A percentile compares a stretch with the other conserved stretches of the same genome.
These are phyloP conservation scores for Cercospora janseana DNA, from an alignment of 2,329 filamentous ascomycete genomes.

Conservation along the genomic window DNA sequence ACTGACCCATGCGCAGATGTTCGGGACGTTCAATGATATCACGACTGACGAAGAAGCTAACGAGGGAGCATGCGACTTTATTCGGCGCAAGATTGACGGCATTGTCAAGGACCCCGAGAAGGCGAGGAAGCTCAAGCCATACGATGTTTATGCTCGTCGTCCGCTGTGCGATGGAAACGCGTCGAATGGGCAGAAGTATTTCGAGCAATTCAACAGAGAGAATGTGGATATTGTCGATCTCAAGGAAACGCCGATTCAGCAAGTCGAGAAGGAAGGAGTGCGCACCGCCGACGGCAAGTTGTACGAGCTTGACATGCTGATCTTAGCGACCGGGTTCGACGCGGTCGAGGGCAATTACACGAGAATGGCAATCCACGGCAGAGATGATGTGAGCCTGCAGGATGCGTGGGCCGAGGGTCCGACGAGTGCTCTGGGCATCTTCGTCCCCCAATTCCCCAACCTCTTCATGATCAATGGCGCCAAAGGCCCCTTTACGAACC, in stretches of 20 bases:
- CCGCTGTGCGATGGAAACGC: slow-evolving; percentile 36
- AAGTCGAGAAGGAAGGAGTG: slow-evolving; percentile 55
- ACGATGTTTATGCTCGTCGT: slow-evolving; percentile 49
- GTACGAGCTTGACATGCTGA: slow-evolving; percentile 45
- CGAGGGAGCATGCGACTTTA: slow-evolving; percentile 55
- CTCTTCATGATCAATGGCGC: slow-evolving; percentile 44
- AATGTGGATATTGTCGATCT: slow-evolving; percentile 46
- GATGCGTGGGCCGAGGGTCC: slow-evolving; percentile 38
- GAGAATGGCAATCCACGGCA: slow-evolving; percentile 36
- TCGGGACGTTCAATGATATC: slow-evolving; percentile 55
- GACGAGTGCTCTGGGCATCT: slow-evolving; percentile 41
- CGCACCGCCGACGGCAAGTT: slow-evolving; percentile 42
- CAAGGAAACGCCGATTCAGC: slow-evolving; percentile 44
- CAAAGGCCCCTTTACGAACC: slow-evolving; percentile 42
- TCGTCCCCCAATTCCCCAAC: slow-evolving; percentile 39
- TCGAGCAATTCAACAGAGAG: slow-evolving; percentile 46
- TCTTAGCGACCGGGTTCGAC: slow-evolving; percentile 49
- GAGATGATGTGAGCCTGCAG: slow-evolving; percentile 31
- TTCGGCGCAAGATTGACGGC: slow-evolving; percentile 52
- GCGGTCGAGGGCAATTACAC: slow-evolving; percentile 39
- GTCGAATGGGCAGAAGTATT: slow-evolving; percentile 48
- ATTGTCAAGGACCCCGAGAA: slow-evolving; percentile 52
- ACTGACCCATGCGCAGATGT: slow-evolving; percentile 40
- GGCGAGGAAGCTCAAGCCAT: slow-evolving; percentile 54
- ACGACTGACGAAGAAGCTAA: slow-evolving; percentile 51